Percentiles rank a stretch among this genome's conserved stretches.
These are phyloP conservation scores for Acanthamoeba divionensis DNA, from an alignment of 208 protist species.

Conservation along the genomic window DNA sequence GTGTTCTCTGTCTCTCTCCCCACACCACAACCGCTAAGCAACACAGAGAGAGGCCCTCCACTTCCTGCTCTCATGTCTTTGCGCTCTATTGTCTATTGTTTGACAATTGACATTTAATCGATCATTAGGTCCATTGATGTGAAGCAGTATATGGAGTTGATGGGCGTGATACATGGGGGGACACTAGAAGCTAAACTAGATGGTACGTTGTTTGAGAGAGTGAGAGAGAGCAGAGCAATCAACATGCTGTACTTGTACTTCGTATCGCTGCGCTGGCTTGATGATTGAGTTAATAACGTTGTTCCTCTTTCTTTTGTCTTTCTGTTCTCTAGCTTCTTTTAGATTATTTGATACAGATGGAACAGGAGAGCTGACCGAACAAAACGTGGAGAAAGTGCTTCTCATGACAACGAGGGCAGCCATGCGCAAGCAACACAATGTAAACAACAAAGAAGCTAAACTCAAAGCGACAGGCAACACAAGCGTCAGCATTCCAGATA, in stretches of 20 bases:
- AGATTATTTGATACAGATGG: not conserved
- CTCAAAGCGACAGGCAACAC: not conserved
- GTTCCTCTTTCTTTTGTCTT: too few relatives aligned
- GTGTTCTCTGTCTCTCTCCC: not conserved
- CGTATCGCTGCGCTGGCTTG: not conserved
- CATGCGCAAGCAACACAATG: not conserved
- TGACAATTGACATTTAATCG: not conserved
- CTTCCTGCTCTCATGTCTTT: too few relatives aligned
- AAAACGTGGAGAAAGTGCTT: not conserved
- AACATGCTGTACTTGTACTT: too few relatives aligned
- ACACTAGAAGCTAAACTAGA: not conserved
- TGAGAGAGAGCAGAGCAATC: too few relatives aligned
- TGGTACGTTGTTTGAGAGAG: too few relatives aligned
- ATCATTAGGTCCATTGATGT: not conserved
- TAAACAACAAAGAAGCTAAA: not conserved
- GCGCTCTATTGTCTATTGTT: not conserved
- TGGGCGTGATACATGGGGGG: not conserved
- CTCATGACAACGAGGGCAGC: not conserved
- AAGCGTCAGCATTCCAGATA: not conserved
- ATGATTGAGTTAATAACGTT: not conserved
- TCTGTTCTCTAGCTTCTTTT: not conserved
- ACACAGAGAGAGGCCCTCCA: too few relatives aligned
- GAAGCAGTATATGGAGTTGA: not conserved
- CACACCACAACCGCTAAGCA: too few relatives aligned
- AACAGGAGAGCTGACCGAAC: not conserved